phyloP scores from a whole-genome alignment of 2,329 filamentous ascomycete genomes.

The Rugonectria rugulosa region DNA sequence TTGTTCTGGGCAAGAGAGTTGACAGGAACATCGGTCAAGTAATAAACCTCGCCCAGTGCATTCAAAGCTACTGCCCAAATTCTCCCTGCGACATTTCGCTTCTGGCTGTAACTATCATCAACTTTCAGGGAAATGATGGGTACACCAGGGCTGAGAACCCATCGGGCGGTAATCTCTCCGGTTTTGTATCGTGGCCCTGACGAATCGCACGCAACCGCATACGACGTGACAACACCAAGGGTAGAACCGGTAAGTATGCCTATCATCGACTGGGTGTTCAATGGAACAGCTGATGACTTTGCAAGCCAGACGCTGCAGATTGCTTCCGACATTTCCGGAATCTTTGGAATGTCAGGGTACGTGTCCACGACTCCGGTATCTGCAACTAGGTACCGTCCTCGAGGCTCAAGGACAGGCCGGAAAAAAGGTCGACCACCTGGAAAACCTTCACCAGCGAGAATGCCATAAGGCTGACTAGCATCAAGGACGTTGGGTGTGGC shows the following conservation, averaged over 20 bases:
- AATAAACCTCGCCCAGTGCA: slow-evolving; percentile 90
- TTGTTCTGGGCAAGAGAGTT: slow-evolving; percentile 58
- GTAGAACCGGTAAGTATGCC: slow-evolving; percentile 87
- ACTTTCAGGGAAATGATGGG: slow-evolving; percentile 85
- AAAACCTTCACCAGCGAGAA: slow-evolving; percentile 85
- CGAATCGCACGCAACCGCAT: slow-evolving; percentile 71
- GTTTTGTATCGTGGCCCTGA: slow-evolving; percentile 69
- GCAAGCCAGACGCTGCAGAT: slow-evolving; percentile 89
- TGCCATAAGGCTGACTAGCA: slow-evolving; percentile 83
- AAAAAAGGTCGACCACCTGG: slow-evolving; percentile 85
- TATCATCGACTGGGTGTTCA: slow-evolving; percentile 77
- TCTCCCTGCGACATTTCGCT: slow-evolving; percentile 72
- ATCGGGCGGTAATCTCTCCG: slow-evolving; percentile 85
- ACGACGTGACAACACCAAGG: slow-evolving; percentile 81
- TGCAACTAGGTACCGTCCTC: slow-evolving; percentile 75
- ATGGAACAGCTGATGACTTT: slow-evolving; percentile 76
- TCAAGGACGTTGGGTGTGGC: slow-evolving; percentile 89
- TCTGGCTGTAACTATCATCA: slow-evolving; percentile 81
- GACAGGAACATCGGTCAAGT: slow-evolving; percentile 75
- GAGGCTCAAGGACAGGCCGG: slow-evolving; percentile 75
- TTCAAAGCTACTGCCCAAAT: slow-evolving; percentile 96
- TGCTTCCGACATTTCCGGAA: slow-evolving; percentile 74
- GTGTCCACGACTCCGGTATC: slow-evolving; percentile 68
- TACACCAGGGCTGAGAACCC: slow-evolving; percentile 91
- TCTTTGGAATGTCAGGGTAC: slow-evolving; percentile 76